Conservation (phyloP, 2,329 filamentous ascomycete species). For the Alternaria gaisen region DNA sequence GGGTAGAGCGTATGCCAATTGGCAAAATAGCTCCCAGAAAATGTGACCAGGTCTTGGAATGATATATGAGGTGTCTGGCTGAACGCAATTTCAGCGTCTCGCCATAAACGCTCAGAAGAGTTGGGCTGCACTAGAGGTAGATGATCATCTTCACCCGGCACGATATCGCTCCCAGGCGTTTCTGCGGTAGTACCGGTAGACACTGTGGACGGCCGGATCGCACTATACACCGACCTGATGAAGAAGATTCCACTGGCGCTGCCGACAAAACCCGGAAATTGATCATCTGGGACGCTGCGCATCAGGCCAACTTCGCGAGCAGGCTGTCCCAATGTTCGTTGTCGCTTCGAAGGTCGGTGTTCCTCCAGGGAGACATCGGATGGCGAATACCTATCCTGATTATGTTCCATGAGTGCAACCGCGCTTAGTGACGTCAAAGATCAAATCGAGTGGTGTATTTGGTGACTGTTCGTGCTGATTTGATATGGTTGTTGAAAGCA, state of each 20-base stretch:
- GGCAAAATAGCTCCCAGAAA: conserved; percentile 64
- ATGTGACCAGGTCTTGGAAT: conserved; percentile 61
- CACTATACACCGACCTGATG: conserved; percentile 63
- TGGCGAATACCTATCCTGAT: conserved; percentile 6
- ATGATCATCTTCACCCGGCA: conserved; percentile 67
- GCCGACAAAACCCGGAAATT: conserved; percentile 64
- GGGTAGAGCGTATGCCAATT: conserved; percentile 67
- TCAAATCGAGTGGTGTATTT: background rate
- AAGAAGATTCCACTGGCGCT: conserved; percentile 69
- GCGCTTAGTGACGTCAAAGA: background rate
- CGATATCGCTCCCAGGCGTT: conserved; percentile 52
- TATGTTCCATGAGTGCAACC: conserved; percentile 16
- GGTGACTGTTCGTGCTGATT: background rate
- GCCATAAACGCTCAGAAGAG: conserved; percentile 35
- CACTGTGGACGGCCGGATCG: conserved; percentile 49
- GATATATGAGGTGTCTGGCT: conserved; percentile 27
- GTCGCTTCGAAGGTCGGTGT: conserved; percentile 24
- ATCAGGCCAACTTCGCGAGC: conserved; percentile 60
- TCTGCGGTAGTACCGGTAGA: conserved; percentile 21
- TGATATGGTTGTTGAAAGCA: background rate
- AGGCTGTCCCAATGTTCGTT: conserved; percentile 25
- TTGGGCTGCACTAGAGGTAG: conserved; percentile 43
- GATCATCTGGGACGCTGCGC: conserved; percentile 59
- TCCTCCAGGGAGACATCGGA: conserved; percentile 1
- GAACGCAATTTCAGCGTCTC: conserved; percentile 42